These are phyloP conservation scores for Triticum timopheevii DNA, from an alignment of 176 grass and related monocot species.

Conservation along the genomic window DNA sequence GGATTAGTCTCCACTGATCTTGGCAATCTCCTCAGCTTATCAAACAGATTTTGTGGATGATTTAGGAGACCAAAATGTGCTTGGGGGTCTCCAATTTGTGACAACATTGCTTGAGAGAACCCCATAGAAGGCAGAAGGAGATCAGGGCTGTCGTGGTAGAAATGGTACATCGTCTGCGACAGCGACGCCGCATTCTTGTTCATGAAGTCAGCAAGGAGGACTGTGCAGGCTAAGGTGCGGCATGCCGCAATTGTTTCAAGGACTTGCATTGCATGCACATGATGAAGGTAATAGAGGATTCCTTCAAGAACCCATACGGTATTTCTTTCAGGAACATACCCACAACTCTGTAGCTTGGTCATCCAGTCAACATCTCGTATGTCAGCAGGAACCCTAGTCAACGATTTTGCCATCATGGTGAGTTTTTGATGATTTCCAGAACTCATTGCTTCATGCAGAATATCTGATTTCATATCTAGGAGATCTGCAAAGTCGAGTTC, in stretches of 20 bases:
- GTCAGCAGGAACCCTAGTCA: constrained; percentile 66
- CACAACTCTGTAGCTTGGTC: constrained; percentile 63
- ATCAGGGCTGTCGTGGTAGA: constrained; percentile 91
- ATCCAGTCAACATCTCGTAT: constrained; percentile 69
- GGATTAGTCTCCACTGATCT: constrained; percentile 77
- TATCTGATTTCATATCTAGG: constrained; percentile 65
- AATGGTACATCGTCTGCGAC: constrained; percentile 73
- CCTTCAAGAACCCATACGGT: constrained; percentile 97
- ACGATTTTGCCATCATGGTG: constrained; percentile 48
- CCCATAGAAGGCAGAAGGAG: constrained; percentile 72
- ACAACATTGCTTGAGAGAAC: constrained; percentile 62
- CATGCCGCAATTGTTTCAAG: constrained; percentile 61
- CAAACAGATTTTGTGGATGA: constrained; percentile 89
- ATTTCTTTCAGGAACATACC: constrained; percentile 67
- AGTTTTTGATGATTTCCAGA: constrained; percentile 45
- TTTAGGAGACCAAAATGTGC: constrained; percentile 84
- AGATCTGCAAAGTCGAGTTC: constrained; percentile 91
- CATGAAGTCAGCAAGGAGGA: constrained; percentile 91
- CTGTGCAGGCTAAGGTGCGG: constrained; percentile 17
- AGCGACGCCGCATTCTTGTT: constrained; percentile 70
- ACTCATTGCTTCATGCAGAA: constrained; percentile 64
- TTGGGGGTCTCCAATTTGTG: constrained; percentile 85
- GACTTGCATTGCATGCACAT: constrained; percentile 74
- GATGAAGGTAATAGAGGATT: constrained; percentile 85
- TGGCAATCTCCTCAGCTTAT: constrained; percentile 81